These are phyloP conservation scores for Alternaria brassicae DNA, from an alignment of 2,329 filamentous ascomycete genomes.

Conservation along the genomic window DNA sequence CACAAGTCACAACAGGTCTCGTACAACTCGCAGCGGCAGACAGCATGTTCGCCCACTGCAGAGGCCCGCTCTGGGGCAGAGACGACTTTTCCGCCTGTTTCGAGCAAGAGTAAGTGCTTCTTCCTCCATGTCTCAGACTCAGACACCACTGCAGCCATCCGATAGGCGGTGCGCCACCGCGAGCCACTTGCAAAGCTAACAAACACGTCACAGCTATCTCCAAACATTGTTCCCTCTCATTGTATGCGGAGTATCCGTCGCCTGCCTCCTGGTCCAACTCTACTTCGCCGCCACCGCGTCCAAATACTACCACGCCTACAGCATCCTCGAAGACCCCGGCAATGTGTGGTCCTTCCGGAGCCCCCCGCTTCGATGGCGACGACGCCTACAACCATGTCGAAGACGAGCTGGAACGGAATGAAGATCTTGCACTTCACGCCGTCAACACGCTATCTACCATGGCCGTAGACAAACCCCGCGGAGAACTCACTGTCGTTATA, in stretches of 20 bases:
- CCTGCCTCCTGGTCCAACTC: constrained; percentile 68
- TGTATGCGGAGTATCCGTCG: constrained; percentile 72
- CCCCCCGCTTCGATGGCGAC: constrained; percentile 45
- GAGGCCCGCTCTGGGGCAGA: constrained; percentile 64
- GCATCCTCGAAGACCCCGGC: constrained; percentile 57
- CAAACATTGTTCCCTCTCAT: constrained; percentile 80
- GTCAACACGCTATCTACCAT: constrained; percentile 64
- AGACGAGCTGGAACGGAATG: constrained; percentile 67
- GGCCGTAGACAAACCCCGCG: constrained; percentile 77
- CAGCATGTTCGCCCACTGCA: constrained; percentile 64
- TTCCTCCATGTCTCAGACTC: constrained; percentile 1
- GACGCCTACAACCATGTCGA: constrained; percentile 57
- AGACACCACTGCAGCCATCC: neutral
- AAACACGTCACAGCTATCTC: constrained; percentile 67
- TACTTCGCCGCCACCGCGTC: constrained; percentile 59
- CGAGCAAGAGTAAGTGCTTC: constrained; percentile 67
- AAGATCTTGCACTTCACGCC: constrained; percentile 62
- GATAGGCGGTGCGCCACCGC: constrained; percentile 6
- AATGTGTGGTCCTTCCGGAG: constrained; percentile 49
- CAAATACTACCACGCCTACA: constrained; percentile 65
- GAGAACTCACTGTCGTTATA: constrained; percentile 72
- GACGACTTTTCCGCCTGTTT: constrained; percentile 71
- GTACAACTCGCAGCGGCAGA: constrained; percentile 15
- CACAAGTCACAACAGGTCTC: constrained; percentile 15
- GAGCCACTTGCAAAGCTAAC: constrained; percentile 1